Conservation (phyloP, 805 yeast species). For the Candida nonsorbophila region DNA sequence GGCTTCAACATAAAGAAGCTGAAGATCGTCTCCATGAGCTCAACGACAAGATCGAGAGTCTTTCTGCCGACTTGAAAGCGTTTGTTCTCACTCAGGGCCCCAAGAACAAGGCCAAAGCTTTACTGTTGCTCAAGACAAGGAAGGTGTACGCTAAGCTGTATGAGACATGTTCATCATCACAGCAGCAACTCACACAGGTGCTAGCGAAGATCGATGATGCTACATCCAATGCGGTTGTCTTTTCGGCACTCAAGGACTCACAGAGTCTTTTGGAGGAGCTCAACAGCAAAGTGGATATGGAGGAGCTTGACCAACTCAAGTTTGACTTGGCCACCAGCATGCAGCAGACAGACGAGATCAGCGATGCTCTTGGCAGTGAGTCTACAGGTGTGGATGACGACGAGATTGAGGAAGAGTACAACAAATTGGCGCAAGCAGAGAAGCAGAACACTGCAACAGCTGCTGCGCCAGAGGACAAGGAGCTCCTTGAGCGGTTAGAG, state of each 20-base stretch:
- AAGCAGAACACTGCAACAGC: conserved; percentile 2
- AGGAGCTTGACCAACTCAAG: conserved; percentile 21
- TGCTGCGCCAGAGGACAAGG: conserved; percentile 3
- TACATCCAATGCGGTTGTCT: conserved; percentile 18
- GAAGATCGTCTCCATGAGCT: too few species aligned
- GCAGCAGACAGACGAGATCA: conserved; percentile 19
- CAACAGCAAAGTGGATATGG: conserved; percentile 21
- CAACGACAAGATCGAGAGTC: too few species aligned
- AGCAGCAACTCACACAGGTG: conserved; percentile 17
- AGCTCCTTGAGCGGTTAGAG: conserved; percentile 10
- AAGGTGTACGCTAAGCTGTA: conserved; percentile 5
- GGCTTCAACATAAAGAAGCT: too few species aligned
- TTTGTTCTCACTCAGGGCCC: too few species aligned
- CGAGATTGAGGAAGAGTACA: conserved; percentile 27
- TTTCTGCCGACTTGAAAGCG: too few species aligned
- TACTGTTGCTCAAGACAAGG: conserved; percentile 12
- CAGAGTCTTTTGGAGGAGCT: conserved; percentile 19
- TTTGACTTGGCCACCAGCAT: conserved; percentile 26
- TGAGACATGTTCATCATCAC: conserved; percentile 2
- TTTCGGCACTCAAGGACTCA: conserved; percentile 20
- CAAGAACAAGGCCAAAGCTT: too few species aligned
- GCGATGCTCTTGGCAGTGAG: conserved; percentile 14
- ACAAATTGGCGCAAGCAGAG: conserved; percentile 14
- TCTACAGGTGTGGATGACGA: conserved; percentile 12
- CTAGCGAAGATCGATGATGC: conserved; percentile 33